These are phyloP conservation scores for Bretziella fagacearum DNA, from an alignment of 2,329 filamentous ascomycete species.

Conservation along the genomic window DNA sequence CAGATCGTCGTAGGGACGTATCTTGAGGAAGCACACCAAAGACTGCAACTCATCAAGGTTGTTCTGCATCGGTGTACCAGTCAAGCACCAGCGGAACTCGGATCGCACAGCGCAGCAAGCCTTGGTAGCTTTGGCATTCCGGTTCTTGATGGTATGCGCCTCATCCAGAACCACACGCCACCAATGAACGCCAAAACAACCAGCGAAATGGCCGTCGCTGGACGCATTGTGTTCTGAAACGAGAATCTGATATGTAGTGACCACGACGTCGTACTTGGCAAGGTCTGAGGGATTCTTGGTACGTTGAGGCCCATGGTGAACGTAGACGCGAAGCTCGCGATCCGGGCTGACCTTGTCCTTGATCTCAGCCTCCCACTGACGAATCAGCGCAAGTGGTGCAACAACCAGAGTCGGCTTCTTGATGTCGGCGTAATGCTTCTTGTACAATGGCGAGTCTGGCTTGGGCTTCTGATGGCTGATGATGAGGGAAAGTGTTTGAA, in stretches of 20 bases:
- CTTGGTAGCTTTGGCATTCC: slow-evolving; percentile 87
- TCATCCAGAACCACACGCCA: slow-evolving; percentile 92
- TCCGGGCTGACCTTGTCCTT: slow-evolving; percentile 57
- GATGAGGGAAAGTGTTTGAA: slow-evolving; percentile 82
- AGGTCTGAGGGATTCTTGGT: slow-evolving; percentile 65
- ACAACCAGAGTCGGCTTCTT: slow-evolving; percentile 78
- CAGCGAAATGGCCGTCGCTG: slow-evolving; percentile 37
- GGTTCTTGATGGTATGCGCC: slow-evolving; percentile 96
- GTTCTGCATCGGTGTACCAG: slow-evolving; percentile 95
- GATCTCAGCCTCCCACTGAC: slow-evolving; percentile 93
- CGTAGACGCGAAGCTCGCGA: slow-evolving; percentile 60
- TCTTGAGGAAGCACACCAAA: slow-evolving; percentile 78
- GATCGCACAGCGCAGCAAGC: slow-evolving; percentile 72
- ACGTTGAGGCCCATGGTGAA: slow-evolving; percentile 79
- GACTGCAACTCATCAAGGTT: slow-evolving; percentile 94
- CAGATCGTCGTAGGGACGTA: slow-evolving; percentile 78
- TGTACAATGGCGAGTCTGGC: slow-evolving; percentile 29
- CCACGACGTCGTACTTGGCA: slow-evolving; percentile 78
- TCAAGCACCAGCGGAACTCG: slow-evolving; percentile 90
- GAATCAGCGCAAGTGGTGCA: slow-evolving; percentile 81
- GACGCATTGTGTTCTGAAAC: slow-evolving; percentile 73
- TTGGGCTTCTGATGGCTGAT: slow-evolving; percentile 59
- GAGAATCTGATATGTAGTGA: slow-evolving; percentile 92
- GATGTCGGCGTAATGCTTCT: slow-evolving; percentile 50
- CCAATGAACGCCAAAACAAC: slow-evolving; percentile 83